Evolutionary conservation across 2,329 filamentous ascomycete genomes (phyloP).

Genomic region (Nemania sp.): DNA sequence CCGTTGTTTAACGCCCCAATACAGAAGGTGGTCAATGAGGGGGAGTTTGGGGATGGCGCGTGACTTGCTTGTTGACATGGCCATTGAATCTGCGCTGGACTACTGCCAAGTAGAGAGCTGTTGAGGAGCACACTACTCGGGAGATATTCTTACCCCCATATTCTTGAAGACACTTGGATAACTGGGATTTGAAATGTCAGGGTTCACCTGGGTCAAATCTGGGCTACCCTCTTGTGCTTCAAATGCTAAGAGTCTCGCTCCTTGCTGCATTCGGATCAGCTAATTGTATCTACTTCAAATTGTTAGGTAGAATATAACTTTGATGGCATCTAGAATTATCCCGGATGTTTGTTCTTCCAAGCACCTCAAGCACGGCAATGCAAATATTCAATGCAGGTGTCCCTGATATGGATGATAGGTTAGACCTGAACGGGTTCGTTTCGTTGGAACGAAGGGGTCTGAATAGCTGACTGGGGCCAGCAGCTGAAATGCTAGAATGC

Average conservation of each 20-base stretch:
- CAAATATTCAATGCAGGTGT: neutral
- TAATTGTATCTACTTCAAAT: neutral
- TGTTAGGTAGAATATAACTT: too few species aligned
- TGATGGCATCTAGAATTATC: too few species aligned
- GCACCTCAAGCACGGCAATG: neutral
- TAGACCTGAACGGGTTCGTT: too few species aligned
- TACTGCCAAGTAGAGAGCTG: neutral
- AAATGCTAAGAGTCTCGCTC: too few species aligned
- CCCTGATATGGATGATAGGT: neutral
- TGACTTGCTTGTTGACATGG: slow-evolving; percentile 8
- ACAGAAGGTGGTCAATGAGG: slow-evolving; percentile 23
- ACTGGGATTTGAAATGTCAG: neutral
- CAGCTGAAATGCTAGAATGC: too few species aligned
- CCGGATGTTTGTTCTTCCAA: neutral
- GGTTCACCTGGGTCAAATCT: neutral
- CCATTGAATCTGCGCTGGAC: neutral
- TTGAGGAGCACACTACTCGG: neutral
- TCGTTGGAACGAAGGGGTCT: too few species aligned
- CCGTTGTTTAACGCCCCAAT: slow-evolving; percentile 13
- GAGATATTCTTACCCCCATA: neutral
- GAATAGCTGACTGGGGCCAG: too few species aligned
- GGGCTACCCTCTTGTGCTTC: too few species aligned
- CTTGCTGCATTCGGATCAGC: neutral
- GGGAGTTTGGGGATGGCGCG: slow-evolving; percentile 12
- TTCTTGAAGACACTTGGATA: neutral